Base-by-base conservation (phyloP, 352 stramenopile genomes). In the Albugo laibachii region DNA sequence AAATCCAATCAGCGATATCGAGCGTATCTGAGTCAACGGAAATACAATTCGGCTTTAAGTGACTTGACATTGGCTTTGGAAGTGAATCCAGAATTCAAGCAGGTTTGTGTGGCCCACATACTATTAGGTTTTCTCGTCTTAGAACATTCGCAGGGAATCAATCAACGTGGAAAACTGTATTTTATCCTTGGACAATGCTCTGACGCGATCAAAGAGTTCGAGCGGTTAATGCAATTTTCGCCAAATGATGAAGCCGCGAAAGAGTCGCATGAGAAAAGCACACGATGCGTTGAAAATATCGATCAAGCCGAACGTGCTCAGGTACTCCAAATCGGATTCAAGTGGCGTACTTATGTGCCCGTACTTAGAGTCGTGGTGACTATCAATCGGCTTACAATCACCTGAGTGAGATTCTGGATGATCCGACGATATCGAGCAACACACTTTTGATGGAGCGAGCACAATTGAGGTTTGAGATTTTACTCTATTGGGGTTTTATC, bases 11-110 rank as follows among this genome's bases (percentile, higher is more conserved):
- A 65, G 64, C 63, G 75, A 19, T 87, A 78, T 46, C 75, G 75
- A 36, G 75, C 71, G 12, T 87, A 87, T 52, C 52, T 87, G 47
- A 83, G 69, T 47, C 71, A 87, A 52, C 63, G 75, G 56, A 87
- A 87, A 60, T 87, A 84, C 49, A 61, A 60, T 18, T 66, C 79
- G 47, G 75, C 75, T 10, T 53, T 87, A 24, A 67, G 64, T 6
- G 75, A 87, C 51, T 34, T 87, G 20, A 80, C 69, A 38, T 72
- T 66, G 27, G 79, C 75, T 21, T 57, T 87, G 12, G 55, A 71
- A 0, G 63, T 84, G 42, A 87, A 87, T 42, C 75, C 75, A 35
- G 78, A 57, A 49, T 87, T 82, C 57, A 87, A 82, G 41, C 74
- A 87, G 56, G 61, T 64, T 5, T 31, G 16, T 13, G 16, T 19